phyloP scores from a whole-genome alignment of 225 moss, liverwort and hornwort species.

The Lunularia cruciata region DNA sequence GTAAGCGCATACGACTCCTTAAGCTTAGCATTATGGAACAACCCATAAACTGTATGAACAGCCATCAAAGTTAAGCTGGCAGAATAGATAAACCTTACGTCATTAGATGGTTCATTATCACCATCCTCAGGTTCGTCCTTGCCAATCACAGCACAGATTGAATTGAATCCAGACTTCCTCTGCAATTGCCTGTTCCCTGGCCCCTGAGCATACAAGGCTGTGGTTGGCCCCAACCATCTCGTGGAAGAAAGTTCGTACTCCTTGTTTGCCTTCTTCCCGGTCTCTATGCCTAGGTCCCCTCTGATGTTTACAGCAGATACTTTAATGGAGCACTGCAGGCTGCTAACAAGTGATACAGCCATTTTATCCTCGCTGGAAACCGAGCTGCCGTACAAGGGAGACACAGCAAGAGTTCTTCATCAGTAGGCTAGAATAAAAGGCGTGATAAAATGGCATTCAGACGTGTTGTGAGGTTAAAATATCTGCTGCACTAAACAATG shows the following conservation, averaged over 20 bases:
- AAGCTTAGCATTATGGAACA: too few relatives aligned
- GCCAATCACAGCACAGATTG: slow-evolving; percentile 26
- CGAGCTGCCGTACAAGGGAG: not conserved
- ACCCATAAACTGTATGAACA: too few relatives aligned
- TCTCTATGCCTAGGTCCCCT: slow-evolving; percentile 4
- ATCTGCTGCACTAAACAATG: not conserved
- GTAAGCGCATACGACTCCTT: too few relatives aligned
- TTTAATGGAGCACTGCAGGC: slow-evolving; percentile 16
- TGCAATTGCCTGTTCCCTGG: slow-evolving; percentile 19
- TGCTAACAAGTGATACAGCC: slow-evolving; percentile 28
- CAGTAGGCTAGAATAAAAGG: not conserved
- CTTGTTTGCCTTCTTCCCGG: slow-evolving; percentile 7
- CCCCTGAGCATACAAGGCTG: not conserved
- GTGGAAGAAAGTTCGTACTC: slow-evolving; percentile 13
- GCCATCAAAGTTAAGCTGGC: too few relatives aligned
- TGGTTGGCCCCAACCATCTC: slow-evolving; percentile 23
- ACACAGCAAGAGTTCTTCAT: not conserved
- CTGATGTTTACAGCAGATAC: slow-evolving; percentile 15
- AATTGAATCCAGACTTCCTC: slow-evolving; percentile 19
- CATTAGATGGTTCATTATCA: slow-evolving; percentile 19
- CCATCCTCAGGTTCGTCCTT: slow-evolving; percentile 35
- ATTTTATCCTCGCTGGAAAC: slow-evolving; percentile 7
- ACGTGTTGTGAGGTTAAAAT: too few relatives aligned
- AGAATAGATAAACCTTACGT: slow-evolving; percentile 19
- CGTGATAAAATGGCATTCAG: not conserved